These are phyloP conservation scores for Flammula alnicola DNA, from an alignment of 1,284 basidiomycete genomes.

Conservation along the genomic window DNA sequence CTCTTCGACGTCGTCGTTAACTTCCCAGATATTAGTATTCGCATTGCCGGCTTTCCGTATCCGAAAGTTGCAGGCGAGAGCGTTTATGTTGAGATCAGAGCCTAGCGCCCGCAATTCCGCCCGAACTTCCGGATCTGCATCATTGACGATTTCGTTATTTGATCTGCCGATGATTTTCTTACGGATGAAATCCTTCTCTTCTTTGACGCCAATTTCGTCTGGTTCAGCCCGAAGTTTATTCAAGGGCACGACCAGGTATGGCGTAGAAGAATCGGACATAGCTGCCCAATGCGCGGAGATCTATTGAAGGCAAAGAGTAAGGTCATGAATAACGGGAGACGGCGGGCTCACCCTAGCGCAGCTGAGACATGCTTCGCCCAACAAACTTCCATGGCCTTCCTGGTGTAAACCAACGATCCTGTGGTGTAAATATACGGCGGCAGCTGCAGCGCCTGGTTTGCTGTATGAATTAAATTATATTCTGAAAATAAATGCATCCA, in stretches of 20 bases:
- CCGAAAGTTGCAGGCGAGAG: conserved; percentile 51
- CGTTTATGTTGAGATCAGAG: conserved; percentile 50
- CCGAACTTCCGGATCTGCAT: conserved; percentile 38
- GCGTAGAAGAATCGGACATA: conserved; percentile 36
- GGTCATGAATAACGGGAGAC: too few relatives aligned
- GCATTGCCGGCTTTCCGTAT: too few relatives aligned
- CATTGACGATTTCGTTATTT: conserved; percentile 38
- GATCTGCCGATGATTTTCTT: conserved; percentile 36
- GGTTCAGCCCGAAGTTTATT: conserved; percentile 25
- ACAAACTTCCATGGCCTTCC: too few relatives aligned
- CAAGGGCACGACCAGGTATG: conserved; percentile 42
- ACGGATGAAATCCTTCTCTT: conserved; percentile 39
- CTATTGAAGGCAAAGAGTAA: too few relatives aligned
- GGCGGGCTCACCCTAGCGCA: too few relatives aligned
- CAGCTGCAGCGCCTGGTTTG: conserved; percentile 49
- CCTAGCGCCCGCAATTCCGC: conserved; percentile 38
- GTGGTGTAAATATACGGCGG: too few relatives aligned
- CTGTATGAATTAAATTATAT: conserved; percentile 30
- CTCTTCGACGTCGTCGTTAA: conserved; percentile 46
- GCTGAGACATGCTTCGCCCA: too few relatives aligned
- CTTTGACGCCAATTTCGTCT: conserved; percentile 26
- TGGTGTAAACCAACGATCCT: too few relatives aligned
- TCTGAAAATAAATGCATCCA: not conserved
- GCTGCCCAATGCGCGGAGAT: conserved; percentile 46
- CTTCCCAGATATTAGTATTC: conserved; percentile 2